phyloP scores from a whole-genome alignment of 179 eudicot species.

The Heliamphora pulchella region DNA sequence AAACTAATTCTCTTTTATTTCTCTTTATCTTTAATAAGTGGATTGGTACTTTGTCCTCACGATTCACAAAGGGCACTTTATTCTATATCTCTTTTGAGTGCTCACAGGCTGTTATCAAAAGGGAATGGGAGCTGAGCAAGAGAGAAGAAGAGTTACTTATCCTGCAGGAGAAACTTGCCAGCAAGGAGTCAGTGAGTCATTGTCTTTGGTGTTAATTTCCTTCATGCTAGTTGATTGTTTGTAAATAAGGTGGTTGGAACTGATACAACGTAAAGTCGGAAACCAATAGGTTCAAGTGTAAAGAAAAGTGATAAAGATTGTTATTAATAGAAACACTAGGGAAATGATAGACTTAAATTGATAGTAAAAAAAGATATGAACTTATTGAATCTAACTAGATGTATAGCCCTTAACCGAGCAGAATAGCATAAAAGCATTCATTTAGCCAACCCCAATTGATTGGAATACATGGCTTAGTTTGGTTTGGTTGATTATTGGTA shows the following conservation, averaged over 20 bases:
- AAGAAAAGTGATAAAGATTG: too few relatives aligned
- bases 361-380: too few relatives aligned
- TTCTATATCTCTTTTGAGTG: conserved; percentile 8
- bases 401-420: too few relatives aligned
- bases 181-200: conserved; percentile 62
- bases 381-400: too few relatives aligned
- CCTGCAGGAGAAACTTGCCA: conserved; percentile 47
- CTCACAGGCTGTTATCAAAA: conserved; percentile 52
- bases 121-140: conserved; percentile 51
- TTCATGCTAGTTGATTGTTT: conserved; percentile 3
- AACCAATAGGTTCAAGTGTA: too few relatives aligned
- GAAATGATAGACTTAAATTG: too few relatives aligned
- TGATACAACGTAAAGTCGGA: too few relatives aligned
- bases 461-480: too few relatives aligned
- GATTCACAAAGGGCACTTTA: background rate
- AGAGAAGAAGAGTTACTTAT: conserved; percentile 62
- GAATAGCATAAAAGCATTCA: too few relatives aligned
- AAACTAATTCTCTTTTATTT: background rate
- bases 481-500: background rate
- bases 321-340: too few relatives aligned
- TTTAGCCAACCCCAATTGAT: too few relatives aligned
- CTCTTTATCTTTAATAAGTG: background rate
- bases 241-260: too few relatives aligned
- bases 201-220: conserved; percentile 6
- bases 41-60: background rate